phyloP scores from a whole-genome alignment of 2,329 filamentous ascomycete species.

The Xylaria digitata region DNA sequence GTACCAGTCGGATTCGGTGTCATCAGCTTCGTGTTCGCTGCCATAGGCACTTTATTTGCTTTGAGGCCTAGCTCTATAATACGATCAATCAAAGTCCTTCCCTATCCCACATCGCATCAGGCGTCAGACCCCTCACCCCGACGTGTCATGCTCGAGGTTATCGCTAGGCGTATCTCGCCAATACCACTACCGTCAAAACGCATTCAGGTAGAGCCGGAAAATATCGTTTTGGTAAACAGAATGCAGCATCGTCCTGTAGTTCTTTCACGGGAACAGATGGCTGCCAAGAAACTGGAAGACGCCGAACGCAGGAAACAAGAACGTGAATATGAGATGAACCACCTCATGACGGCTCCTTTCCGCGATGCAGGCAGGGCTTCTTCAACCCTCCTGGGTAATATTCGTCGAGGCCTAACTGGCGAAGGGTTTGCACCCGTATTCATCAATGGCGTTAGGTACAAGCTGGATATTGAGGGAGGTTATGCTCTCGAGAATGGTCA shows the following conservation, averaged over 20 bases:
- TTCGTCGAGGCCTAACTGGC: constrained; percentile 64
- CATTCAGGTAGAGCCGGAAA: constrained; percentile 53
- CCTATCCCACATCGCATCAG: constrained; percentile 22
- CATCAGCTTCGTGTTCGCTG: constrained; percentile 69
- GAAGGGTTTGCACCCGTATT: constrained; percentile 66
- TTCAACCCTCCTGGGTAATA: constrained; percentile 56
- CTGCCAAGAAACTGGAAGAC: constrained; percentile 51
- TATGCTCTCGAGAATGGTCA: constrained; percentile 70
- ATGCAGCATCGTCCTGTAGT: constrained; percentile 46
- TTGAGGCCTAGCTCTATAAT: constrained; percentile 69
- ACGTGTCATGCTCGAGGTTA: constrained; percentile 63
- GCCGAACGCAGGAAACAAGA: constrained; percentile 53
- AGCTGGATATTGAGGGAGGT: constrained; percentile 67
- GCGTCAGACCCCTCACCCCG: not conserved
- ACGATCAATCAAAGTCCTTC: constrained; percentile 66
- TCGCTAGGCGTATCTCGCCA: constrained; percentile 57
- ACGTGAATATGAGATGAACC: constrained; percentile 64
- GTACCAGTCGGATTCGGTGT: constrained; percentile 67
- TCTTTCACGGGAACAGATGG: constrained; percentile 45
- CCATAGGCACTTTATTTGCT: constrained; percentile 70
- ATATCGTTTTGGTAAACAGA: constrained; percentile 53
- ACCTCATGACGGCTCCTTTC: constrained; percentile 69
- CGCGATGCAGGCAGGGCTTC: constrained; percentile 60
- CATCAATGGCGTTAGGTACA: constrained; percentile 62
- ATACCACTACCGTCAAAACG: constrained; percentile 61